Evolutionary conservation across 306 rosid species (phyloP).

Genomic region (Betula pendula): DNA sequence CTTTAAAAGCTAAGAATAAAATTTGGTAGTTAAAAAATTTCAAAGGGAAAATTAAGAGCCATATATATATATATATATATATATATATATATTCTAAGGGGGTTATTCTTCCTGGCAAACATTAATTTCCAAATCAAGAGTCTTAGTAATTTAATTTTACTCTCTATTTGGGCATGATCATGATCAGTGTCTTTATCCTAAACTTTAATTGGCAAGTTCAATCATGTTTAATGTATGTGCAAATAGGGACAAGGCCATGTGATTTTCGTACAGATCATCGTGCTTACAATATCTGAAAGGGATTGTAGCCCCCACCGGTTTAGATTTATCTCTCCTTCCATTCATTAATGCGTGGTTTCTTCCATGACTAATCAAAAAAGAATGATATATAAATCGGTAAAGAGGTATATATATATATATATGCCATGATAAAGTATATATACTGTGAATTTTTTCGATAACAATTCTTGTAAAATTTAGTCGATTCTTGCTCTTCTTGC

Average conservation of each 20-base stretch:
- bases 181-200: too few relatives aligned
- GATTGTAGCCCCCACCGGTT: constrained; percentile 2
- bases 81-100: too few relatives aligned
- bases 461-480: too few relatives aligned
- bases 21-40: background rate
- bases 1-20: background rate
- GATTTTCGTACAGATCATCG: constrained; percentile 1
- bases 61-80: too few relatives aligned
- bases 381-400: background rate
- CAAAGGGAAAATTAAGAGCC: background rate
- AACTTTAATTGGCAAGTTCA: background rate
- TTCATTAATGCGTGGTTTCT: background rate
- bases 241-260: constrained; percentile 11
- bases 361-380: background rate
- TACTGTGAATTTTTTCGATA: too few relatives aligned
- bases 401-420: background rate
- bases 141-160: too few relatives aligned
- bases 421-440: background rate
- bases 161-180: too few relatives aligned
- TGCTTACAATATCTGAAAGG: background rate
- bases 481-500: too few relatives aligned
- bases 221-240: background rate
- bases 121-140: too few relatives aligned
- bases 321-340: background rate
- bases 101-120: too few relatives aligned